These are phyloP conservation scores for Pisolithus tinctorius DNA, from an alignment of 768 basidiomycete genomes.

Conservation along the genomic window DNA sequence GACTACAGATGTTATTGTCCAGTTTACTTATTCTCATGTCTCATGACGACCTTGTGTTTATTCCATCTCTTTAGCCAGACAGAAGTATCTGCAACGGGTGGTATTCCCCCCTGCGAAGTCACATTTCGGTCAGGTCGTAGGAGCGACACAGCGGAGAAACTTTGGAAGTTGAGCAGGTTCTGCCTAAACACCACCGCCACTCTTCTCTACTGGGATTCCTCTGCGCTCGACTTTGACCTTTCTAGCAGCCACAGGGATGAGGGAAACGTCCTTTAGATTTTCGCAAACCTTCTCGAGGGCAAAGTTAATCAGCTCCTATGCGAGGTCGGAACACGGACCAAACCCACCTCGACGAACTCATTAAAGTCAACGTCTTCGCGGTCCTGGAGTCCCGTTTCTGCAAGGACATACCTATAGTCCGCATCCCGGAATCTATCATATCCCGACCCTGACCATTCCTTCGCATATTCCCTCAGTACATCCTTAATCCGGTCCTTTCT, in stretches of 20 bases:
- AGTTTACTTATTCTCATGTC: too few relatives aligned
- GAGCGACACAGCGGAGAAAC: not conserved
- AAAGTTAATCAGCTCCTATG: not conserved
- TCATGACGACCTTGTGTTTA: too few relatives aligned
- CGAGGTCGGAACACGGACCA: not conserved
- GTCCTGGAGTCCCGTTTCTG: constrained; percentile 61
- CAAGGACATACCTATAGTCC: constrained; percentile 70
- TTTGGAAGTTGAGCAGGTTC: not conserved
- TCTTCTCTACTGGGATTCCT: constrained; percentile 42
- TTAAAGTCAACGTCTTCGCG: constrained; percentile 63
- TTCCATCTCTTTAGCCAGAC: too few relatives aligned
- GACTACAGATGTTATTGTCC: too few relatives aligned
- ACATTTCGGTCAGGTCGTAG: too few relatives aligned
- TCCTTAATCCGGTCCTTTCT: constrained; percentile 34
- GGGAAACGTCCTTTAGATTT: constrained; percentile 58
- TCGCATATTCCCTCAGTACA: constrained; percentile 37
- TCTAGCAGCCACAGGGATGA: constrained; percentile 32
- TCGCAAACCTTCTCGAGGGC: constrained; percentile 53
- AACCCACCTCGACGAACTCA: constrained; percentile 79
- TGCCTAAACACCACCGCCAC: constrained; percentile 24
- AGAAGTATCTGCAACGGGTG: too few relatives aligned
- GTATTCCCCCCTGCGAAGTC: too few relatives aligned
- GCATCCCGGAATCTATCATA: constrained; percentile 56
- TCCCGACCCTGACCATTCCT: constrained; percentile 30
- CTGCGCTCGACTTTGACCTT: constrained; percentile 30